Evolutionary conservation across 2,329 filamentous ascomycete genomes (phyloP).

Genomic region (Reticulascus tulasneorum): DNA sequence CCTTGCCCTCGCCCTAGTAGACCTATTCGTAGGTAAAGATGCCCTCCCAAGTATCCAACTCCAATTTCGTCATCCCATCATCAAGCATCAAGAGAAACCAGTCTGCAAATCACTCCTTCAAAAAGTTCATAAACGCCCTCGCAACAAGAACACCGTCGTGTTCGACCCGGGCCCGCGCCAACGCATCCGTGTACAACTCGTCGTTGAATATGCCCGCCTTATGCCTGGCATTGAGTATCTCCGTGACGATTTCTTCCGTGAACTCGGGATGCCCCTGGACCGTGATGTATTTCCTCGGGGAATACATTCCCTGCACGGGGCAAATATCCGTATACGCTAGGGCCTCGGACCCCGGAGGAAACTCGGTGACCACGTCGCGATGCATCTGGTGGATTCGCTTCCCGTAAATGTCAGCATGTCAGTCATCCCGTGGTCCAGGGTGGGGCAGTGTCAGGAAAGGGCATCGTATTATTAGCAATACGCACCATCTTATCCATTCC

Average conservation of each 20-base stretch:
- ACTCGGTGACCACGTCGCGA: constrained; percentile 66
- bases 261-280: constrained; percentile 90
- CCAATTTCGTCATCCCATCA: no score
- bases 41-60: no score
- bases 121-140: constrained; percentile 70
- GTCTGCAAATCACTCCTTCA: constrained; percentile 62
- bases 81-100: no score
- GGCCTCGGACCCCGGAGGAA: constrained; percentile 56
- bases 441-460: not conserved
- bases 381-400: constrained; percentile 86
- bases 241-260: constrained; percentile 63
- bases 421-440: not conserved
- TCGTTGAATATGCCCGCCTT: constrained; percentile 66
- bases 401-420: constrained; percentile 1
- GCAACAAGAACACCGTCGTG: constrained; percentile 81
- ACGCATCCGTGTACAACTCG: constrained; percentile 63
- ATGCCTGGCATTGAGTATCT: constrained; percentile 63
- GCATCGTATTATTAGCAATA: constrained; percentile 4
- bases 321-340: constrained; percentile 66
- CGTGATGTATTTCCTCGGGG: constrained; percentile 61
- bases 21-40: no score
- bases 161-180: constrained; percentile 58
- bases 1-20: no score
- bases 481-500: constrained; percentile 55
- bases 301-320: constrained; percentile 76